Conservation (phyloP, 1,284 basidiomycete species). For the Ceratobasidium papillatum region DNA sequence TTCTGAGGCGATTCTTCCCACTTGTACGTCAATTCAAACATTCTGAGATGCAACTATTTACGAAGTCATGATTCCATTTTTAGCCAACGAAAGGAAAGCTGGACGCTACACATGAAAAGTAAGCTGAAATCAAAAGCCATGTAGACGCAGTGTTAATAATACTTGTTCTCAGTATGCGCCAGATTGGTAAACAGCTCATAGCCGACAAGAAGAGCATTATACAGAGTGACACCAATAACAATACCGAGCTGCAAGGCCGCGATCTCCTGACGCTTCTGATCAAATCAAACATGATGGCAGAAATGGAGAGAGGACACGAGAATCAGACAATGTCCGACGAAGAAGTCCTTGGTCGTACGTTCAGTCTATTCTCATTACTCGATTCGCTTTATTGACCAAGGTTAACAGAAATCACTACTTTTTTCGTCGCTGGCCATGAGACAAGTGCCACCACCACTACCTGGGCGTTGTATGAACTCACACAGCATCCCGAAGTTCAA, state of each 20-base stretch:
- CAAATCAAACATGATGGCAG: conserved; percentile 54
- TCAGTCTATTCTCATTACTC: neutral
- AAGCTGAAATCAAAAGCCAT: neutral
- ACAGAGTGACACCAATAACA: conserved; percentile 30
- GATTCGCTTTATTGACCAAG: neutral
- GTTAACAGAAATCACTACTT: conserved; percentile 39
- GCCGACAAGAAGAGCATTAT: conserved; percentile 52
- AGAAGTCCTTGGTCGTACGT: conserved; percentile 59
- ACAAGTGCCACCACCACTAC: conserved; percentile 55
- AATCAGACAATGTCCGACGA: conserved; percentile 56
- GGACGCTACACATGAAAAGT: conserved; percentile 7
- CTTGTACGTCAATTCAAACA: too few species aligned
- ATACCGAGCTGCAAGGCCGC: conserved; percentile 46
- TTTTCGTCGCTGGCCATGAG: conserved; percentile 50
- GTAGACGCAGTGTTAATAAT: too few species aligned
- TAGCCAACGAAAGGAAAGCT: conserved; percentile 45
- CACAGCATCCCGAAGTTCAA: conserved; percentile 55
- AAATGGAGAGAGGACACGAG: too few species aligned
- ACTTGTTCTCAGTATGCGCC: neutral
- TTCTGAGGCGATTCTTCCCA: too few species aligned
- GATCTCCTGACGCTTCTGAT: conserved; percentile 45
- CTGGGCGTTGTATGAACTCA: conserved; percentile 59
- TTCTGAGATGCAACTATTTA: too few species aligned
- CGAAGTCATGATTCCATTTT: too few species aligned
- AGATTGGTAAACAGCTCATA: conserved; percentile 51